Conservation (phyloP, 768 basidiomycete species). For the Holtermannia corniformis region DNA sequence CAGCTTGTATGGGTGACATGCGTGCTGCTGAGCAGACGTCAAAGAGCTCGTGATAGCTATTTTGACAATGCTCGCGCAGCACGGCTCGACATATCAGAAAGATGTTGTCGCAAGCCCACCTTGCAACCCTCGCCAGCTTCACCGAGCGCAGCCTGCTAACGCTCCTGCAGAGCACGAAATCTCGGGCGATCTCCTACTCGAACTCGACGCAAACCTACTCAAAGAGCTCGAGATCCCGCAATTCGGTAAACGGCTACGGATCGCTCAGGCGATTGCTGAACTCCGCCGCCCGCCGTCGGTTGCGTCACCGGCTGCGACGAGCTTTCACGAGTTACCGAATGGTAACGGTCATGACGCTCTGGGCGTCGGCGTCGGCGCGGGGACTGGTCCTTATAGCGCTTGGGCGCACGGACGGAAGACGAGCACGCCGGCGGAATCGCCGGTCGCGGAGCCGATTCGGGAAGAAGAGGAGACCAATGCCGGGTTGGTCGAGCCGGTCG, state of each 20-base stretch:
- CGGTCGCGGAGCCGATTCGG: neutral
- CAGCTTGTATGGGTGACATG: too few species aligned
- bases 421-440: conserved; percentile 12
- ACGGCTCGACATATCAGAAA: neutral
- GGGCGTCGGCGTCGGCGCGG: too few species aligned
- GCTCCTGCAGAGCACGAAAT: conserved; percentile 91
- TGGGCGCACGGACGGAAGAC: conserved; percentile 21
- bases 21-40: too few species aligned
- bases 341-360: too few species aligned
- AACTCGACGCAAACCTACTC: conserved; percentile 80
- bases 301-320: too few species aligned
- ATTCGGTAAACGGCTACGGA: conserved; percentile 87
- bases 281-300: conserved; percentile 62
- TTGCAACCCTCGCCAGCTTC: neutral
- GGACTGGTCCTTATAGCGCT: too few species aligned
- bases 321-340: too few species aligned
- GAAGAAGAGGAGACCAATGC: neutral
- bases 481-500: too few species aligned
- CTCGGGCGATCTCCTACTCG: conserved; percentile 89
- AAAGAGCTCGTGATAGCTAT: too few species aligned
- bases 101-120: neutral
- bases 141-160: too few species aligned
- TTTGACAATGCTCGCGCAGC: too few species aligned
- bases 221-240: conserved; percentile 93
- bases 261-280: conserved; percentile 84